Evolutionary conservation across 495 filamentous ascomycete genomes (phyloP).

Genomic region (Penicillium ochrochloron): DNA sequence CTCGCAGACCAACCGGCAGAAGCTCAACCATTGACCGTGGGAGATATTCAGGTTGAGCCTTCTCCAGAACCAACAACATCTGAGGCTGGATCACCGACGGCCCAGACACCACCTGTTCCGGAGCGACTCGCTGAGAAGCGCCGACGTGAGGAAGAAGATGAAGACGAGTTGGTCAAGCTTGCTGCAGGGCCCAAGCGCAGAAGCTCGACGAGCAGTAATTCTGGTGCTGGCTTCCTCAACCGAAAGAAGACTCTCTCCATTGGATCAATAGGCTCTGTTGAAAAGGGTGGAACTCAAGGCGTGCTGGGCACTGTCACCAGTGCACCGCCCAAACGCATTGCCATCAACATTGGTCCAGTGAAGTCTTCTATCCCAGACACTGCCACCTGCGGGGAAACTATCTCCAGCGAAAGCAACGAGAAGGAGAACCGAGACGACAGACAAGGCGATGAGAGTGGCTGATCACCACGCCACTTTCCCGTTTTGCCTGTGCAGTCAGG

Average conservation of each 20-base stretch:
- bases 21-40: constrained; percentile 20
- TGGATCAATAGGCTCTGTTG: constrained; percentile 30
- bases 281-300: constrained; percentile 37
- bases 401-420: constrained; percentile 35
- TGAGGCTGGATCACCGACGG: constrained; percentile 36
- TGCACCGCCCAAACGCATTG: constrained; percentile 53
- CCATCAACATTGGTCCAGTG: constrained; percentile 49
- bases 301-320: constrained; percentile 30
- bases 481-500: constrained; percentile 18
- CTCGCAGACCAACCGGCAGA: constrained; percentile 25
- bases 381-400: constrained; percentile 21
- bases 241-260: constrained; percentile 50
- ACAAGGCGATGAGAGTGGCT: constrained; percentile 33
- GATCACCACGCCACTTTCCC: constrained; percentile 21
- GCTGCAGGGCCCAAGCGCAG: constrained; percentile 67
- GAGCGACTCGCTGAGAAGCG: constrained; percentile 91
- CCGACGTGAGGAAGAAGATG: constrained; percentile 85
- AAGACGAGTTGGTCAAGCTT: constrained; percentile 78
- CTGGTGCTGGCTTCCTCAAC: constrained; percentile 40
- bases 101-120: constrained; percentile 51
- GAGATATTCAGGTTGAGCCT: constrained; percentile 26
- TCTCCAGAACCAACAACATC: constrained; percentile 30
- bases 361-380: constrained; percentile 26
- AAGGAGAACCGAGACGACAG: constrained; percentile 45
- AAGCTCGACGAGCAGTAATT: constrained; percentile 51